These are phyloP conservation scores for Dendryphion nanum DNA, from an alignment of 2,329 filamentous ascomycete species.

Conservation along the genomic window DNA sequence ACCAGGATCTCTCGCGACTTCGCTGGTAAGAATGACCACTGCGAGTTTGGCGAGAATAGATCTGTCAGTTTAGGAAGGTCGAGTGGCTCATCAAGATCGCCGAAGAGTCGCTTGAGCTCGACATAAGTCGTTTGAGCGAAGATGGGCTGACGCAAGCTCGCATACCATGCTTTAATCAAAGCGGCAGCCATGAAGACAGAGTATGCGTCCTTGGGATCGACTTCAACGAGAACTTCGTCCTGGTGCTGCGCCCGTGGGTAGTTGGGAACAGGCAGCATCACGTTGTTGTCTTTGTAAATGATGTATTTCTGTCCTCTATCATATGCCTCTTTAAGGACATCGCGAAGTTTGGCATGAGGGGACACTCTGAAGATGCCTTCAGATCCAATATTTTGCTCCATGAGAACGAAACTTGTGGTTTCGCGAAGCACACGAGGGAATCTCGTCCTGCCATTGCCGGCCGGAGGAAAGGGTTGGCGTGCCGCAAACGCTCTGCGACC, in stretches of 20 bases:
- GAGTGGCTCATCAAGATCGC: constrained; percentile 37
- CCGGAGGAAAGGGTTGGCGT: constrained; percentile 48
- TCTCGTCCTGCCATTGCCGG: constrained; percentile 44
- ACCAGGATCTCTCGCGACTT: constrained; percentile 49
- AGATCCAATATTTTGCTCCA: constrained; percentile 47
- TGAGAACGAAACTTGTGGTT: constrained; percentile 51
- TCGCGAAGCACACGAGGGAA: constrained; percentile 55
- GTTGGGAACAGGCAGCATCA: constrained; percentile 29
- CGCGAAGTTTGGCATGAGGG: constrained; percentile 49
- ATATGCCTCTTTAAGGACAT: constrained; percentile 54
- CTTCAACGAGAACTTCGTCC: constrained; percentile 45
- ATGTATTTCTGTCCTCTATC: constrained; percentile 56
- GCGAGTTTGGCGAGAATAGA: constrained; percentile 46
- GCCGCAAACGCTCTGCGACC: constrained; percentile 49
- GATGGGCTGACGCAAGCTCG: constrained; percentile 52
- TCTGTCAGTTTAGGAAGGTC: constrained; percentile 45
- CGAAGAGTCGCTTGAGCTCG: constrained; percentile 45
- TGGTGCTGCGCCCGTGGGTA: constrained; percentile 35
- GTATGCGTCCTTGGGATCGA: constrained; percentile 52
- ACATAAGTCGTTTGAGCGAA: constrained; percentile 51
- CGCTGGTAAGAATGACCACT: constrained; percentile 46
- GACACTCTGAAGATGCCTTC: constrained; percentile 57
- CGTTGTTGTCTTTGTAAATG: constrained; percentile 49
- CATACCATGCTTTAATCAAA: constrained; percentile 57
- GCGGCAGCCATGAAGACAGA: constrained; percentile 53